phyloP scores from a whole-genome alignment of 768 basidiomycete species.

The Rhizopogon sp. region DNA sequence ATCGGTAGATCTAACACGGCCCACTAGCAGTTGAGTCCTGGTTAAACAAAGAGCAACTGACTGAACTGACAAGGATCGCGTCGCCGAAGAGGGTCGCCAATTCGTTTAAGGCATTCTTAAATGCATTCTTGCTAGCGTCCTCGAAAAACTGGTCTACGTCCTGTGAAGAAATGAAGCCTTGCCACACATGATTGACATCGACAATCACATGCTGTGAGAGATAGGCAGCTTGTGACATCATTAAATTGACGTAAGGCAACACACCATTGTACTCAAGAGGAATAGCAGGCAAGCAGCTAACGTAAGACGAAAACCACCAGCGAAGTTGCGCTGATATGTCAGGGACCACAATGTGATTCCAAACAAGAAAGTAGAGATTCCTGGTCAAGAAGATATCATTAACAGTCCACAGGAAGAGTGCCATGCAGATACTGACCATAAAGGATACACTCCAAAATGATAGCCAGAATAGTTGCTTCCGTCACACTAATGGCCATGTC shows the following conservation, averaged over 20 bases:
- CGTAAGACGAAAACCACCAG: not conserved
- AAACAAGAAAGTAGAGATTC: conserved; percentile 2
- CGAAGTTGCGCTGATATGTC: not conserved
- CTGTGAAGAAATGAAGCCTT: not conserved
- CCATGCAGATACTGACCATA: not conserved
- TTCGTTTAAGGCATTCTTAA: conserved; percentile 9
- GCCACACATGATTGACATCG: not conserved
- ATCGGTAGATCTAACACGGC: conserved; percentile 3
- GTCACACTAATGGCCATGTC: not conserved
- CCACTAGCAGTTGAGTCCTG: not conserved
- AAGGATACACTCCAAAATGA: not conserved
- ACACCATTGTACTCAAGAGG: not conserved
- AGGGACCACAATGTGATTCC: conserved; percentile 1
- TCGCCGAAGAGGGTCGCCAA: conserved; percentile 12
- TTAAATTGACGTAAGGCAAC: not conserved
- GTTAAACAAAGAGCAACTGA: not conserved
- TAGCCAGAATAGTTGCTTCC: not conserved
- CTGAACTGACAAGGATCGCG: conserved; percentile 9
- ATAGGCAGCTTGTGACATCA: not conserved
- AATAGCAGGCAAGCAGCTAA: not conserved
- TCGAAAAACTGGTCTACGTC: not conserved
- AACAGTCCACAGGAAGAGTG: not conserved
- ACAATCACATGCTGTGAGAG: conserved; percentile 1
- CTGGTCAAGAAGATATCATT: not conserved
- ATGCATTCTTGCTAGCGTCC: not conserved